A percentile compares a stretch with the other conserved stretches of the same genome.
Evolutionary conservation across 176 grass and related monocot species (phyloP).

Genomic region (Cocos nucifera): DNA sequence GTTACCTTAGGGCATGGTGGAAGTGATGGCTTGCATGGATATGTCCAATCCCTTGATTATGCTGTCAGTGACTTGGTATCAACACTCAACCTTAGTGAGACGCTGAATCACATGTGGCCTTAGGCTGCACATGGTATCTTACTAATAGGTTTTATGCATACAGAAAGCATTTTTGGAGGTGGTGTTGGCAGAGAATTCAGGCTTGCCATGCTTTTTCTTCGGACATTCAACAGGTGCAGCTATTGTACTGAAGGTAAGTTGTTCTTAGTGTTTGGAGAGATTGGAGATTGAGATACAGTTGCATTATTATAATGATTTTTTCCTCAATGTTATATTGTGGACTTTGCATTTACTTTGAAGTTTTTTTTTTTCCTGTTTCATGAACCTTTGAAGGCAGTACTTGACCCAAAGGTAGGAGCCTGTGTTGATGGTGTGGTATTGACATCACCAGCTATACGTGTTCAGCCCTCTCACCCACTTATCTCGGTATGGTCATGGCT

Average conservation of each 20-base stretch:
- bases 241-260: slow-evolving; percentile 69
- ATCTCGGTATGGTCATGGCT: slow-evolving; percentile 30
- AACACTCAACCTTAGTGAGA: background rate
- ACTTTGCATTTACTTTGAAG: background rate
- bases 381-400: slow-evolving; percentile 41
- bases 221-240: slow-evolving; percentile 90
- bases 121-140: too few relatives aligned
- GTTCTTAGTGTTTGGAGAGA: too few relatives aligned
- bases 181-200: slow-evolving; percentile 51
- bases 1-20: slow-evolving; percentile 62
- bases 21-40: slow-evolving; percentile 85
- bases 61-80: slow-evolving; percentile 69
- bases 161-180: slow-evolving; percentile 85
- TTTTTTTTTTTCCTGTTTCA: background rate
- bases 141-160: background rate
- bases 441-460: slow-evolving; percentile 71
- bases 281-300: background rate
- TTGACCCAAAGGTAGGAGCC: slow-evolving; percentile 54
- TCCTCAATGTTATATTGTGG: background rate
- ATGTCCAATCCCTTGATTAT: slow-evolving; percentile 85
- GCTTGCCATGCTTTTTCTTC: slow-evolving; percentile 71
- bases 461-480: slow-evolving; percentile 66
- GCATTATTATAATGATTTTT: slow-evolving; percentile 1
- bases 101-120: background rate
- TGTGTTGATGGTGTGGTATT: slow-evolving; percentile 44